Conservation (phyloP, 768 basidiomycete genomes). For the Naganishia randhawae region DNA sequence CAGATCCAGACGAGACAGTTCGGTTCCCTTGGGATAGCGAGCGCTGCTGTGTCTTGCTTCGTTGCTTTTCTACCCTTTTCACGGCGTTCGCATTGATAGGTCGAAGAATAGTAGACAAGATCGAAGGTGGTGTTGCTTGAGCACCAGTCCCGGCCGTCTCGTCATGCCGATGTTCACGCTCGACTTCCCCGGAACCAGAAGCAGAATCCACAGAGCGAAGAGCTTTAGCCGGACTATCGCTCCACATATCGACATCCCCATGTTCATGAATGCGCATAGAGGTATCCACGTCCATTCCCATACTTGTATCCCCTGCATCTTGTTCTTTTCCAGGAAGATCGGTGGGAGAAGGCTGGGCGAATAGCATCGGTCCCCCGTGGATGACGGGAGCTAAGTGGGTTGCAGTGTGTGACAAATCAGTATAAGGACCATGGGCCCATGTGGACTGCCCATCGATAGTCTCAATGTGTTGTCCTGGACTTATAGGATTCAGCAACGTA, state of each 20-base stretch:
- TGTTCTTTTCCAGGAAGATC: slow-evolving; percentile 7
- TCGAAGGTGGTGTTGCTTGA: background rate
- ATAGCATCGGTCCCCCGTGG: slow-evolving; percentile 24
- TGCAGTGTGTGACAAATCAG: background rate
- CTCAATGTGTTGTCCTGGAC: slow-evolving; percentile 26
- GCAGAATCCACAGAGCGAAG: too few species aligned
- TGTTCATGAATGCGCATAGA: slow-evolving; percentile 1
- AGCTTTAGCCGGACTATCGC: slow-evolving; percentile 26
- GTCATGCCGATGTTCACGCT: too few species aligned
- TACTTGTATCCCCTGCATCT: slow-evolving; percentile 4
- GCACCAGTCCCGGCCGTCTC: too few species aligned
- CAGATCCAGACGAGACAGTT: too few species aligned
- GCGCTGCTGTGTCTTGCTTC: slow-evolving; percentile 29
- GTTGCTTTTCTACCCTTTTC: slow-evolving; percentile 34
- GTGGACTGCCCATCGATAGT: slow-evolving; percentile 23
- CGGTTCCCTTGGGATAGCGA: background rate
- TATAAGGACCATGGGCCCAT: slow-evolving; percentile 22
- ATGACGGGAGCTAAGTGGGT: background rate
- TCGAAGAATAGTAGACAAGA: background rate
- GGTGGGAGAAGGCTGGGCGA: slow-evolving; percentile 3
- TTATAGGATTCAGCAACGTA: background rate
- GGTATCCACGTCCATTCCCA: slow-evolving; percentile 23
- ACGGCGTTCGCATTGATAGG: slow-evolving; percentile 27
- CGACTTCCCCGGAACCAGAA: background rate
- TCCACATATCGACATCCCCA: slow-evolving; percentile 29